Conservation (phyloP, 345 rosid genomes). For the Lepidium aucheri region DNA sequence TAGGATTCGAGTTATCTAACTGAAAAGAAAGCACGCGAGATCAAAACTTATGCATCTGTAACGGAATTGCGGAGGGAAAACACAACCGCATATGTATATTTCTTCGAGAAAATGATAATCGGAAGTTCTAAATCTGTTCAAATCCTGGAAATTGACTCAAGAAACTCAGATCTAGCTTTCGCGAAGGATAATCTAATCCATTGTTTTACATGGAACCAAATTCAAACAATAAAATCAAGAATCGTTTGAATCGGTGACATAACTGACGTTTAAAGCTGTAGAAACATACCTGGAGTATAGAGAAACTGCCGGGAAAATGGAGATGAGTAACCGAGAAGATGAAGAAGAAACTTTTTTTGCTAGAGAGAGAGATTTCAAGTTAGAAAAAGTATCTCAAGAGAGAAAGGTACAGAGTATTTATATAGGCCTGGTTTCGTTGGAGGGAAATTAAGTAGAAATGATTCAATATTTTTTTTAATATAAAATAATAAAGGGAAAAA, state of each 20-base stretch:
- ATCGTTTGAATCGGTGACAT: not conserved
- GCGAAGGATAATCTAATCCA: not conserved
- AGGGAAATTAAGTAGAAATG: slow-evolving; percentile 15
- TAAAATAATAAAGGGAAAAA: not conserved
- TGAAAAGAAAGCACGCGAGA: not conserved
- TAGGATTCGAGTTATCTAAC: not conserved
- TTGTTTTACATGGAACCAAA: not conserved
- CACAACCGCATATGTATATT: not conserved
- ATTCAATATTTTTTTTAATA: not conserved
- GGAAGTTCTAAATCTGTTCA: not conserved
- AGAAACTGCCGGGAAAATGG: slow-evolving; percentile 6
- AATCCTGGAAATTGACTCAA: not conserved
- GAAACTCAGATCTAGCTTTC: slow-evolving; percentile 6
- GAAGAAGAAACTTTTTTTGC: not conserved
- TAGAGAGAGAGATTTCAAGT: slow-evolving; percentile 3
- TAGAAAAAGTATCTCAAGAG: not conserved
- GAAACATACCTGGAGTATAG: slow-evolving; percentile 7
- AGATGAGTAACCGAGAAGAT: slow-evolving; percentile 6
- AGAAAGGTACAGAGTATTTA: slow-evolving; percentile 14
- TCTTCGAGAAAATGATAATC: not conserved
- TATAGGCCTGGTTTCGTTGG: slow-evolving; percentile 16
- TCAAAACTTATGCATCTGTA: not conserved
- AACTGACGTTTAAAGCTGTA: not conserved
- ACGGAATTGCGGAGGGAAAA: not conserved
- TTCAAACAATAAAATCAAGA: not conserved